Evolutionary conservation across 495 filamentous ascomycete genomes (phyloP).

Genomic region (Penicillium waksmanii): DNA sequence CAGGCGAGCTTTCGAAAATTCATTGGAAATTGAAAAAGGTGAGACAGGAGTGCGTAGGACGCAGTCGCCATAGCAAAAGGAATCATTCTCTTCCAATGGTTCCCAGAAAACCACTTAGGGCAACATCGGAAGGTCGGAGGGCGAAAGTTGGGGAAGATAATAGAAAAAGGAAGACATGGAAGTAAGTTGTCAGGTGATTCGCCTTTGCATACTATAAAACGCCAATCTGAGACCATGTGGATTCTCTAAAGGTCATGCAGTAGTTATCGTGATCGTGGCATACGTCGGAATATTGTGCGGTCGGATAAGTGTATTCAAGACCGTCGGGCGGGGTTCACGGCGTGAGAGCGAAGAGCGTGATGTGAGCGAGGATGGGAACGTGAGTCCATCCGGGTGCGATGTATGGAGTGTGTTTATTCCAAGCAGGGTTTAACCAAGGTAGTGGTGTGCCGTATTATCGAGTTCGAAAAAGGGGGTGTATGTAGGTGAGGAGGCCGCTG

Average conservation of each 20-base stretch:
- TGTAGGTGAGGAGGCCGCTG: background rate
- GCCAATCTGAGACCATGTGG: conserved; percentile 45
- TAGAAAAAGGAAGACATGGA: conserved; percentile 26
- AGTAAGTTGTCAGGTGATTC: conserved; percentile 25
- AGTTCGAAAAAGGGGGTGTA: conserved; percentile 1
- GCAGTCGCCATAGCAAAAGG: background rate
- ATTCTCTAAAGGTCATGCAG: conserved; percentile 52
- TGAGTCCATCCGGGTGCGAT: conserved; percentile 1
- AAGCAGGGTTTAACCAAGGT: background rate
- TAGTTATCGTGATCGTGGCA: conserved; percentile 53
- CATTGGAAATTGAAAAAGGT: background rate
- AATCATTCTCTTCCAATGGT: background rate
- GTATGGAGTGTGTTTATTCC: background rate
- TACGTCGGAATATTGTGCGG: conserved; percentile 42
- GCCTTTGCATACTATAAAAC: conserved; percentile 48
- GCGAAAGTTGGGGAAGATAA: background rate
- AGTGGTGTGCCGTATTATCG: conserved; percentile 2
- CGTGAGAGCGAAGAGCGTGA: conserved; percentile 17
- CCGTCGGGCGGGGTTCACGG: conserved; percentile 23
- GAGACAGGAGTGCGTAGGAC: background rate
- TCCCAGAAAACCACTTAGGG: background rate
- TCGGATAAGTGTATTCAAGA: conserved; percentile 28
- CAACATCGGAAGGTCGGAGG: conserved; percentile 1
- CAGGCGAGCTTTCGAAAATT: background rate
- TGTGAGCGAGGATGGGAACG: background rate